Percentiles rank a stretch among this genome's conserved stretches.
Evolutionary conservation across 2,329 filamentous ascomycete species (phyloP).

Genomic region (Penicillium aurantiogriseum): DNA sequence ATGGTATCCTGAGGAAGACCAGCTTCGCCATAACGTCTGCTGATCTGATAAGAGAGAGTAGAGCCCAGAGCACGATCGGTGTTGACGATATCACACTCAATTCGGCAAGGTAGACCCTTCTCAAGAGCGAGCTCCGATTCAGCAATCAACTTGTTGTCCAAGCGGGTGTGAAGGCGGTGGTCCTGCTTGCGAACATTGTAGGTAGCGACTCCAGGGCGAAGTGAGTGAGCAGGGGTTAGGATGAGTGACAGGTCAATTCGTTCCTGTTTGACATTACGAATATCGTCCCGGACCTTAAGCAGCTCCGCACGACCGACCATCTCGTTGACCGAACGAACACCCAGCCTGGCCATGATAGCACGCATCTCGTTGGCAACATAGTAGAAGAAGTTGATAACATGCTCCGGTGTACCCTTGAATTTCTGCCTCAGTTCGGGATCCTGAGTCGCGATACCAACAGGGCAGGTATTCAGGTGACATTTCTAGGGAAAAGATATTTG

Average conservation of each 20-base stretch:
- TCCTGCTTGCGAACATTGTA: constrained; percentile 99
- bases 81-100: constrained; percentile 95
- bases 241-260: constrained; percentile 93
- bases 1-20: constrained; percentile 90
- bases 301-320: constrained; percentile 94
- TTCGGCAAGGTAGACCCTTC: constrained; percentile 87
- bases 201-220: constrained; percentile 88
- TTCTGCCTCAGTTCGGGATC: constrained; percentile 93
- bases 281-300: constrained; percentile 81
- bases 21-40: constrained; percentile 83
- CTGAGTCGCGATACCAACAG: constrained; percentile 92
- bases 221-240: constrained; percentile 90
- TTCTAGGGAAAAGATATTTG: constrained; percentile 6
- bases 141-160: constrained; percentile 96
- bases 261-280: constrained; percentile 82
- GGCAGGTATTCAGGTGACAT: constrained; percentile 67
- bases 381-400: constrained; percentile 99
- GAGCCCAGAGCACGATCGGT: constrained; percentile 92
- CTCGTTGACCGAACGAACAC: constrained; percentile 93
- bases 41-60: constrained; percentile 93
- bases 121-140: constrained; percentile 93
- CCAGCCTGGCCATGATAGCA: constrained; percentile 94
- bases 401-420: constrained; percentile 88
- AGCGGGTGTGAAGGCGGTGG: constrained; percentile 83
- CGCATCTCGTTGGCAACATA: constrained; percentile 94